These are phyloP conservation scores for Chytridium lagenaria DNA, from an alignment of 371 early-diverging fungal genomes.

Conservation along the genomic window DNA sequence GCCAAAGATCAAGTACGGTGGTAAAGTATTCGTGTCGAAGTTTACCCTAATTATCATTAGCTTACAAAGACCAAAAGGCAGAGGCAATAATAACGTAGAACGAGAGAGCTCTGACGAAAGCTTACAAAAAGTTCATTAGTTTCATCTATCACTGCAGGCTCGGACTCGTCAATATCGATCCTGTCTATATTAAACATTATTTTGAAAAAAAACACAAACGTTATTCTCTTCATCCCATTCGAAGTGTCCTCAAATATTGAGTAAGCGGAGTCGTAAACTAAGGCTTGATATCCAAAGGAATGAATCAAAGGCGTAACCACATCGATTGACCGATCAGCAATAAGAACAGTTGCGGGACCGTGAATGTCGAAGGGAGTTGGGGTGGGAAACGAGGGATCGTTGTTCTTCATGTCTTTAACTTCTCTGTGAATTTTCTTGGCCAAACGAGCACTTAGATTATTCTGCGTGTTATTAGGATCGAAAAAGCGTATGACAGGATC, in stretches of 20 bases:
- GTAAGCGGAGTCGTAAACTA: slow-evolving; percentile 85
- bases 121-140: slow-evolving; percentile 39
- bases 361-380: slow-evolving; percentile 57
- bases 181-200: too few relatives aligned
- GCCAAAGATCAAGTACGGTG: slow-evolving; percentile 33
- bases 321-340: slow-evolving; percentile 92
- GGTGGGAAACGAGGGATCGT: slow-evolving; percentile 63
- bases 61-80: slow-evolving; percentile 1
- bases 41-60: too few relatives aligned
- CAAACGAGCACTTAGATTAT: slow-evolving; percentile 57
- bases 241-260: slow-evolving; percentile 38
- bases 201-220: too few relatives aligned
- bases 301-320: slow-evolving; percentile 85
- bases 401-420: slow-evolving; percentile 61
- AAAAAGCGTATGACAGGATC: slow-evolving; percentile 85
- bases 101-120: too few relatives aligned
- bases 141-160: slow-evolving; percentile 33
- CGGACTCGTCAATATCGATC: too few relatives aligned
- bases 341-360: slow-evolving; percentile 73
- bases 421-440: slow-evolving; percentile 63
- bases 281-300: slow-evolving; percentile 94
- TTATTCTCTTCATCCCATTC: background rate
- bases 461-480: slow-evolving; percentile 66
- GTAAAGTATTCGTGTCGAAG: slow-evolving; percentile 44
- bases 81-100: too few relatives aligned